These are phyloP conservation scores for Chalciporus sp. DNA, from an alignment of 1,284 basidiomycete genomes.

Conservation along the genomic window DNA sequence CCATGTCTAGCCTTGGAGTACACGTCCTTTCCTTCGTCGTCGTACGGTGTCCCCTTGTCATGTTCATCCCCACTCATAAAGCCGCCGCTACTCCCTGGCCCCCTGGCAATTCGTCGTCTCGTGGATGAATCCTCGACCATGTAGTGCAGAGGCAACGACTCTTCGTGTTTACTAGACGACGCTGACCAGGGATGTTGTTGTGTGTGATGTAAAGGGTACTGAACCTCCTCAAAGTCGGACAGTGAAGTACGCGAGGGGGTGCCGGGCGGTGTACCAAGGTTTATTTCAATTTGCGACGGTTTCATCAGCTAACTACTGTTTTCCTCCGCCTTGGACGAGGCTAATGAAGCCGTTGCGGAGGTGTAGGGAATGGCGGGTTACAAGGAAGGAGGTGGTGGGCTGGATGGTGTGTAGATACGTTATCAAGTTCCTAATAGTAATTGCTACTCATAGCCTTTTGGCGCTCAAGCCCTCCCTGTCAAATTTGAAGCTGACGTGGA, in stretches of 20 bases:
- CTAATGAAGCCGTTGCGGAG: constrained; percentile 8
- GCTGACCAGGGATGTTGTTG: constrained; percentile 37
- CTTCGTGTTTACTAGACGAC: constrained; percentile 41
- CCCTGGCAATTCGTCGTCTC: constrained; percentile 57
- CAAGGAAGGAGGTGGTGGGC: background rate
- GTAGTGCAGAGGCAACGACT: constrained; percentile 68
- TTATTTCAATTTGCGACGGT: constrained; percentile 66
- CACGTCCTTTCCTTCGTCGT: constrained; percentile 75
- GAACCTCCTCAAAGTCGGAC: constrained; percentile 72
- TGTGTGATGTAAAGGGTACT: constrained; percentile 51
- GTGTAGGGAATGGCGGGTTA: background rate
- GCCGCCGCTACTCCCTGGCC: constrained; percentile 40
- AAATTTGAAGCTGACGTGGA: background rate
- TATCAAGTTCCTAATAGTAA: background rate
- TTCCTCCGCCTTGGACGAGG: constrained; percentile 12
- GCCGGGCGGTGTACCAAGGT: constrained; percentile 62
- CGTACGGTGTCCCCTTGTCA: constrained; percentile 42
- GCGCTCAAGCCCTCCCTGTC: no score
- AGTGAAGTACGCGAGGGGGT: constrained; percentile 44
- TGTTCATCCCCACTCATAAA: constrained; percentile 40
- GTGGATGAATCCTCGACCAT: constrained; percentile 69
- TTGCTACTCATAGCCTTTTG: no score
- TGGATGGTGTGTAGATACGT: background rate
- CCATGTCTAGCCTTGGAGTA: constrained; percentile 63
- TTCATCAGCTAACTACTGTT: constrained; percentile 49